Base-by-base conservation (phyloP, 306 rosid genomes). In the Inga leiocalycina region DNA sequence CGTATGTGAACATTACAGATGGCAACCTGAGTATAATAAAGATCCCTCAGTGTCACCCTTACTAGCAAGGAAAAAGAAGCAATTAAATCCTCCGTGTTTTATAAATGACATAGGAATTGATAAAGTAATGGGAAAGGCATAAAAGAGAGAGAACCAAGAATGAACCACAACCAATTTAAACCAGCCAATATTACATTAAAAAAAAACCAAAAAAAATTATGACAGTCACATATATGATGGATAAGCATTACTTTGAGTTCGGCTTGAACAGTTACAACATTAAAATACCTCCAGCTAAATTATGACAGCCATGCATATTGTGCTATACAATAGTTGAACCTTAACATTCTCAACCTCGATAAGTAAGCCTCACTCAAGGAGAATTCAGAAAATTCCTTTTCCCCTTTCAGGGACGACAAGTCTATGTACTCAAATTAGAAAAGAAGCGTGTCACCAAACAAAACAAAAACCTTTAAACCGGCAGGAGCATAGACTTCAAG, bases 401-500 rank as follows among this genome's bases (percentile, higher is more conserved):
- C 69, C 32, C 13, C 30, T 57, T n/a, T 52, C 22, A 43, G 66
- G 56, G 9, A 78, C 35, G 57, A 30, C 73, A 78, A 49, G 79
- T 27, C 32, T 45, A 9, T 46, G 34, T 32, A 71, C 57, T 74
- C 79, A 75, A 41, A 75, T 61, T 24, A 54, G 62, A 54, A 19
- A 54, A 71, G 74, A 71, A 37, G 22, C 39, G 45, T 30, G 74
- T 19, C 22, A 64, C 6, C 14, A 24, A 30, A 80, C 71, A 66
- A 34, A 84, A 30, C 84, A 83, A 39, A 39, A 5, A 94, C 99
- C 99, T 96, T 96, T 74, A 91, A 84, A 48, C 99, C 99, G 90
- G 99, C 86, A 76, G 94, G 80, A 51, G 94, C 93, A 74, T 91
- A 87, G 84, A 88, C 92, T 51, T 93, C 91, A 78, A 96, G 99